A percentile compares a stretch with the other conserved stretches of the same genome.
phyloP scores from a whole-genome alignment of 805 yeast species.

The Candida ulmi region DNA sequence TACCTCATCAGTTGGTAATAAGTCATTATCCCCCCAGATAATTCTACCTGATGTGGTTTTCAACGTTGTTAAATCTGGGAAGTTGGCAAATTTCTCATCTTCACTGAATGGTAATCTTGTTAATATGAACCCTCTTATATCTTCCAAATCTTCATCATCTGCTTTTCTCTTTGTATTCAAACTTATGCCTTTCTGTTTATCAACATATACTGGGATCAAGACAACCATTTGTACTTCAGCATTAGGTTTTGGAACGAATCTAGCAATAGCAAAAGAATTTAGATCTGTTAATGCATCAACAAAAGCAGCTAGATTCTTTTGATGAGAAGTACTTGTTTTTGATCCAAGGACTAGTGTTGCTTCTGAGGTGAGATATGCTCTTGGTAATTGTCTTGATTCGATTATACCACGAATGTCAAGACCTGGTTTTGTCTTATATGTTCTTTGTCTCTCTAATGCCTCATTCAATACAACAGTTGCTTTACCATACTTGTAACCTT shows the following conservation, averaged over 20 bases:
- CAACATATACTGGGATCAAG: conserved; percentile 42
- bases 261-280: conserved; percentile 49
- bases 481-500: conserved; percentile 65
- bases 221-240: conserved; percentile 50
- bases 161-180: conserved; percentile 18
- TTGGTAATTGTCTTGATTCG: conserved; percentile 40
- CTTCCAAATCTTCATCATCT: conserved; percentile 12
- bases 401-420: conserved; percentile 64
- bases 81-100: conserved; percentile 60
- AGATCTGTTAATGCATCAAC: conserved; percentile 46
- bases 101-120: conserved; percentile 66
- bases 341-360: conserved; percentile 48
- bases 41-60: conserved; percentile 27
- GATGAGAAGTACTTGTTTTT: conserved; percentile 31
- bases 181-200: conserved; percentile 8
- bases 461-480: conserved; percentile 49
- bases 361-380: conserved; percentile 56
- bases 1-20: conserved; percentile 34
- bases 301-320: conserved; percentile 38
- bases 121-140: conserved; percentile 39
- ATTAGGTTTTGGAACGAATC: conserved; percentile 50
- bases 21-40: conserved; percentile 17
- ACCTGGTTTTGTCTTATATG: conserved; percentile 41
- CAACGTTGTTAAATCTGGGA: conserved; percentile 34
- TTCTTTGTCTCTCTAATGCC: conserved; percentile 36